Base-by-base conservation (phyloP, 768 basidiomycete genomes). In the Boletus fagicola region DNA sequence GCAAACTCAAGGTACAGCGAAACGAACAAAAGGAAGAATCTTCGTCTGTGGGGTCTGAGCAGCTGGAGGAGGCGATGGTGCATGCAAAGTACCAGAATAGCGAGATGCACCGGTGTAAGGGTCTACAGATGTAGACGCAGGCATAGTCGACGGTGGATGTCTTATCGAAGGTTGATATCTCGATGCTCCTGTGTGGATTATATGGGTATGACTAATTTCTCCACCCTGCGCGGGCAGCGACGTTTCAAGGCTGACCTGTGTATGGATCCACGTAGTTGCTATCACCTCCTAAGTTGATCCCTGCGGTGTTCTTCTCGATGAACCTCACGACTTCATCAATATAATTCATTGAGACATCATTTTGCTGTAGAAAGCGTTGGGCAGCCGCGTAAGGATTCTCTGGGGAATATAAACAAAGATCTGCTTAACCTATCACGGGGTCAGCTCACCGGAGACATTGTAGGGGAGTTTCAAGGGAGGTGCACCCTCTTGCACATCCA, bases 401-500 rank as follows among this genome's bases (percentile, higher is more conserved):
- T 97, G 65, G 0, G 49, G 26, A 8, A 45, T 26, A 45, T 62
- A 58, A 61, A 20, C 22, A 24, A 33, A 50, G 42, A 44, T 43
- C 4, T 47, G 15, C 20, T 35, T 20, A 33, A 40, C 31, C 9
- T 15, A 35, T 18, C 40, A 49, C 13, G 26, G 30, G 24, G 38
- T 5, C 39, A 30, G 69, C 81, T 54, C 60, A 91, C 94, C 95
- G 45, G 84, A 82, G 26, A 83, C 85, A 69, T 98, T 98, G 72
- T 92, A 98, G 0, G 96, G 96, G 22, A 99, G 80, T 68, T 98
- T 98, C 61, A 98, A 77, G 8, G 95, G 87, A 12, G 96, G 95
- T 16, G 84, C 85, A 3, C 94, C 95, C 58, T 97, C 96, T 66
- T 92, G 82, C 28, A 98, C 88, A 66, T 98, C 97, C 36, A 99